Base-by-base conservation (phyloP, 768 basidiomycete species). In the Candolleomyces eurysporus region DNA sequence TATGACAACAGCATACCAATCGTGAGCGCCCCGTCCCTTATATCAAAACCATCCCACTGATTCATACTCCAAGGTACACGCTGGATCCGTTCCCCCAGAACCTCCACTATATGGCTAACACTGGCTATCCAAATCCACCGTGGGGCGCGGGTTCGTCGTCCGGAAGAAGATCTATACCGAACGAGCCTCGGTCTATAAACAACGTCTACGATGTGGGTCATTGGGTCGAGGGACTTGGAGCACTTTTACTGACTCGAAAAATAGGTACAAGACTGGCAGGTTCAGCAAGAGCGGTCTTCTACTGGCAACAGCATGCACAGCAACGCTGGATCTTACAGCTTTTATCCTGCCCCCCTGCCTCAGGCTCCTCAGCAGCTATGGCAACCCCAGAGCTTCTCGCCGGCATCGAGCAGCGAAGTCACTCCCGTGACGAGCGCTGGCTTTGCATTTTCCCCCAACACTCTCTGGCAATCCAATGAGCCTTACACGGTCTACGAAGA, bases 1-100 rank as follows among this genome's bases (percentile, higher is more conserved):
- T 39, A 57, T 61, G 61, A 61, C 55, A 57, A 36, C 49, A 56
- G 39, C 54, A 31, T 36, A 36, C 36, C 54, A 56, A 56, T 36
- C 42, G 54, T 56, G 54, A 56, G 54, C 54, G 54, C 54, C 54
- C 36, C 22, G 36, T 56, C 42, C 8, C 40, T 14, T 42, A 56
- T 43, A 56, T 56, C 54, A 56, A 56, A 56, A 56, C 54, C 39
- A n/a, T 43, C 42, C 21, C 19, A 36, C 40, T 56, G 36, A 56
- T 36, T 9, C 42, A 36, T 56, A 22, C 31, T 36, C 22, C 17
- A 42, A 56, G 54, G 13, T 42, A 43, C 21, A 19, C 42, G 17
- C 36, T 56, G 36, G 54, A 40, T 42, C 54, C 54, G 13, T 39
- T 56, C 54, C 36, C 54, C 7, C 54, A 56, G 40, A 21, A 48